phyloP scores from a whole-genome alignment of 2,329 filamentous ascomycete genomes.

The Trichoderma cornu-damae region DNA sequence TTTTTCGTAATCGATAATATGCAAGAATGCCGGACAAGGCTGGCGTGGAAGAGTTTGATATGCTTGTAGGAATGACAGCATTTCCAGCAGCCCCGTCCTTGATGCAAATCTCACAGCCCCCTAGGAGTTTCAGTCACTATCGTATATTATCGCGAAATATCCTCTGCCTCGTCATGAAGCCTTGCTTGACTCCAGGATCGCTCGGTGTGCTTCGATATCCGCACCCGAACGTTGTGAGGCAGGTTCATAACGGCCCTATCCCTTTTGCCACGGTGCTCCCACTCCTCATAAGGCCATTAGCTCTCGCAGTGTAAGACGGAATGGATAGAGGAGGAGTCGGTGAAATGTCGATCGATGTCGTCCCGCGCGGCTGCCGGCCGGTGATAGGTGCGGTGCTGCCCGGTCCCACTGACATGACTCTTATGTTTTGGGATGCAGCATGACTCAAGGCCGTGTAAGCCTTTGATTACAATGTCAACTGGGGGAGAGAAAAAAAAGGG shows the following conservation, averaged over 20 bases:
- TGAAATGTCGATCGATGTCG: slow-evolving; percentile 6
- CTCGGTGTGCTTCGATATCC: not conserved
- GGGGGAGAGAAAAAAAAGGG: not conserved
- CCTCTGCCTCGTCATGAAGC: not conserved
- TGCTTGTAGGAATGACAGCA: not conserved
- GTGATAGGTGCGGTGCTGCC: slow-evolving; percentile 10
- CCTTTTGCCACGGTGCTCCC: not conserved
- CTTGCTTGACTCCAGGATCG: not conserved
- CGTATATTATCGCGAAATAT: not conserved
- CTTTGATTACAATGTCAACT: not conserved
- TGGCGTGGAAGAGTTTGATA: slow-evolving; percentile 55
- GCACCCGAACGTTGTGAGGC: not conserved
- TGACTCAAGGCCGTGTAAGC: slow-evolving; percentile 7
- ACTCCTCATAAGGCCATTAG: not conserved
- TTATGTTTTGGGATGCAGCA: not conserved
- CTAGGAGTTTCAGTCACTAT: not conserved
- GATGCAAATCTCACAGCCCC: not conserved
- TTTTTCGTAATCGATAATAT: slow-evolving; percentile 50
- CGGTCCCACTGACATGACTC: slow-evolving; percentile 14
- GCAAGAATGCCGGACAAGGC: slow-evolving; percentile 63
- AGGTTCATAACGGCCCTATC: not conserved
- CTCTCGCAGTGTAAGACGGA: not conserved
- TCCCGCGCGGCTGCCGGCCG: slow-evolving; percentile 13
- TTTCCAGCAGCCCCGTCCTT: not conserved
- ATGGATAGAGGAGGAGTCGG: not conserved